Percentiles rank a stretch among this genome's conserved stretches.
phyloP scores from a whole-genome alignment of 371 early-diverging fungal species.

The Syncephalastrum contaminatum region DNA sequence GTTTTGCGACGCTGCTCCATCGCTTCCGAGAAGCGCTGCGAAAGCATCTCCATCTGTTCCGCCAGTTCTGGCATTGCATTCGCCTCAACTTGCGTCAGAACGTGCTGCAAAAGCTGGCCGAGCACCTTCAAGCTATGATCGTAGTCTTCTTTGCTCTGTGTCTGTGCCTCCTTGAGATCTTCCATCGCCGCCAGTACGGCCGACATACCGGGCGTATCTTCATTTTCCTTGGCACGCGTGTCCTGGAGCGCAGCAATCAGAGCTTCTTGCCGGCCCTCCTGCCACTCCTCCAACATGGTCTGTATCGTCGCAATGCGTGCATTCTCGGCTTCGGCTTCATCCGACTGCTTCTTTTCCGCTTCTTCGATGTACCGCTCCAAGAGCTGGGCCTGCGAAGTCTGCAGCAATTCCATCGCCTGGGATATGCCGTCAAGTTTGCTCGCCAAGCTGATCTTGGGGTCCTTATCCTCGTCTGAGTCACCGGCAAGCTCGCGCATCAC shows the following conservation, averaged over 20 bases:
- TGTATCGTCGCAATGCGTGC: constrained; percentile 15
- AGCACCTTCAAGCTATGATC: constrained; percentile 35
- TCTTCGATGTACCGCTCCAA: constrained; percentile 15
- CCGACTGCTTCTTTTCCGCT: constrained; percentile 9
- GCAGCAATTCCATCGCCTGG: constrained; percentile 39
- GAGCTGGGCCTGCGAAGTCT: constrained; percentile 28
- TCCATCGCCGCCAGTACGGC: constrained; percentile 7
- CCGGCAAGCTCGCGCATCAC: constrained; percentile 23
- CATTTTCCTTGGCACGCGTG: neutral
- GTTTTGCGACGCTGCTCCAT: constrained; percentile 4
- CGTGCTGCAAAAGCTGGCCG: constrained; percentile 35
- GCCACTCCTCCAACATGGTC: constrained; percentile 14
- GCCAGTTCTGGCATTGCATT: constrained; percentile 37
- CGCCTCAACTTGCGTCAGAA: constrained; percentile 35
- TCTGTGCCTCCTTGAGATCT: constrained; percentile 20
- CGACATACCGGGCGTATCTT: neutral
- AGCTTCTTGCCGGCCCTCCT: constrained; percentile 2
- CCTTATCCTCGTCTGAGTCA: constrained; percentile 7
- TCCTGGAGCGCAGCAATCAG: neutral
- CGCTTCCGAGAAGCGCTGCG: constrained; percentile 13
- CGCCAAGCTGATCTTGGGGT: constrained; percentile 7
- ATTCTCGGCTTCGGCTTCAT: constrained; percentile 11
- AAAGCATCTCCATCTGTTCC: constrained; percentile 32
- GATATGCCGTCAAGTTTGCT: constrained; percentile 40
- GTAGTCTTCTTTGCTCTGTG: constrained; percentile 31